Base-by-base conservation (phyloP, 257 asterid genomes). In the Rubia yunnanensis region DNA sequence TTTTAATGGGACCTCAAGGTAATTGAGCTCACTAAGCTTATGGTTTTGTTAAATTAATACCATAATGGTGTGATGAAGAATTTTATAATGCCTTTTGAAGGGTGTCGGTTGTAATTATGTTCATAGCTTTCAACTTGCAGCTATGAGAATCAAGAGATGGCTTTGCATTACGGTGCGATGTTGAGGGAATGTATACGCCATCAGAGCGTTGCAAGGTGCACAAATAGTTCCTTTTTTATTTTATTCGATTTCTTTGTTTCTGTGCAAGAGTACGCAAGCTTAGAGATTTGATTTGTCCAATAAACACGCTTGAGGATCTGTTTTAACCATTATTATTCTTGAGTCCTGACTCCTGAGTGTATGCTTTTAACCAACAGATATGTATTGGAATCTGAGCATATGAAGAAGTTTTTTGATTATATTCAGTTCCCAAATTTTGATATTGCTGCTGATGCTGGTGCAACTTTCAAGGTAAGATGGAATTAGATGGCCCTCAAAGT, bases 111-210 rank as follows among this genome's bases (percentile, higher is more conserved):
- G 23, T 32, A 35, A 32, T 32, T 18, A 0, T 50, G 26, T 20
- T 6, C 5, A 24, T 18, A 32, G 14, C 27, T 15, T 28, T 15
- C 17, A 10, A 15, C 39, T 22, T 66, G 1, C 79, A 94, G 99
- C 63, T 94, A 88, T 58, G 99, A 83, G 61, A 80, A 85, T 69
- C 67, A 76, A 27, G 99, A 94, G 24, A 73, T 94, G 91, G 96
- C 99, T 73, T 84, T 94, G 77, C 98, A 90, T 62, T 94, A 90
- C 69, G 99, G 99, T 69, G 81, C 96, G 70, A 90, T 94, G 96
- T 66, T 90, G 74, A 86, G 96, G 84, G 99, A 94, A 68, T 94
- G 99, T 86, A 94, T 94, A 73, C 96, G 99, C 46, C 99, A 94
- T 77, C 99, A 94, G 78, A 86, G 81, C 74, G 95, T 90, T 76